A percentile compares a stretch with the other conserved stretches of the same genome.
phyloP scores from a whole-genome alignment of 2,329 filamentous ascomycete species.

The Shiraia bambusicola region DNA sequence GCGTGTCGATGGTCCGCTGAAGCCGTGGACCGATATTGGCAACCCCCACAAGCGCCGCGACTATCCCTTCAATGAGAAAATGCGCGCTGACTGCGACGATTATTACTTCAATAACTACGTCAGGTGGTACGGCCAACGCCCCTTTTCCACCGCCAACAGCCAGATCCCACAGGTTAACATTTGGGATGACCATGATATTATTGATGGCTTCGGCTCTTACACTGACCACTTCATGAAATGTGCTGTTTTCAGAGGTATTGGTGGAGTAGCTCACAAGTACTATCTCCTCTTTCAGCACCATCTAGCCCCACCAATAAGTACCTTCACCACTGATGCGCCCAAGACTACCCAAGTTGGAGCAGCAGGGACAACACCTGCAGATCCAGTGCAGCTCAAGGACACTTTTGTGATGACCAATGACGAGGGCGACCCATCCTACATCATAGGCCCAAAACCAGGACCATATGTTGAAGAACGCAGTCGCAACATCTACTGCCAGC shows the following conservation, averaged over 20 bases:
- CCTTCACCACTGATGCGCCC: conserved; percentile 75
- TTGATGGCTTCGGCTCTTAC: conserved; percentile 67
- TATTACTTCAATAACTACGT: conserved; percentile 65
- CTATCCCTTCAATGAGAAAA: conserved; percentile 65
- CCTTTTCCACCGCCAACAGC: conserved; percentile 61
- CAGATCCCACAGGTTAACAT: conserved; percentile 66
- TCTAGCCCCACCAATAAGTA: conserved; percentile 78
- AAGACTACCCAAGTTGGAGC: conserved; percentile 52
- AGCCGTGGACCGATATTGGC: conserved; percentile 61
- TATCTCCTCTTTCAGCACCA: conserved; percentile 73
- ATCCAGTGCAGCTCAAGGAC: conserved; percentile 71
- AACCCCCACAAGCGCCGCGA: conserved; percentile 62
- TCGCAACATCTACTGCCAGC: conserved; percentile 62
- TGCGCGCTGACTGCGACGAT: conserved; percentile 61
- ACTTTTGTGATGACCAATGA: conserved; percentile 67
- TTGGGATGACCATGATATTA: conserved; percentile 68
- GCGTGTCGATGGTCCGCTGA: conserved; percentile 78
- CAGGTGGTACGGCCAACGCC: conserved; percentile 68
- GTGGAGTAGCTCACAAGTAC: conserved; percentile 60
- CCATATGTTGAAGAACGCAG: conserved; percentile 65
- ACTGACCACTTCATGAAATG: conserved; percentile 68
- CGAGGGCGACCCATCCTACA: conserved; percentile 70
- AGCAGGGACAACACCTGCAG: conserved; percentile 57
- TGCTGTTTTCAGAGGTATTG: conserved; percentile 65
- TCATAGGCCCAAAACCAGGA: conserved; percentile 72